These are phyloP conservation scores for Vanrija sp. DNA, from an alignment of 1,284 basidiomycete species.

Conservation along the genomic window DNA sequence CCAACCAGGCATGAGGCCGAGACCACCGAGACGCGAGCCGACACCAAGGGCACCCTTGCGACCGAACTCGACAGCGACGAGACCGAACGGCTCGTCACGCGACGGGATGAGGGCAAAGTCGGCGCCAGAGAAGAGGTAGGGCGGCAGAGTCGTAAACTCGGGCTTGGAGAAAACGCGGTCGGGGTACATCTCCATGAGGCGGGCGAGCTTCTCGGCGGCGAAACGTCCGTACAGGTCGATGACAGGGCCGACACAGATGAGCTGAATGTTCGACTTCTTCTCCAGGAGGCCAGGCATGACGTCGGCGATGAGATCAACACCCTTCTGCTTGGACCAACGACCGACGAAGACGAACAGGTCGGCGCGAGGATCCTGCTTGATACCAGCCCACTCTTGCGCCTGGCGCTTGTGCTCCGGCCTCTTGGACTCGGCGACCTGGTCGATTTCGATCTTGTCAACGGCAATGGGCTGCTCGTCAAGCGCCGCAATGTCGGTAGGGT, in stretches of 20 bases:
- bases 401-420: constrained; percentile 83
- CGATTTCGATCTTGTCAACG: constrained; percentile 70
- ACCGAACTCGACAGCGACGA: constrained; percentile 92
- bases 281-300: constrained; percentile 84
- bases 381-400: constrained; percentile 88
- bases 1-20: constrained; percentile 95
- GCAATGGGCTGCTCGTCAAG: constrained; percentile 72
- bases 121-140: constrained; percentile 86
- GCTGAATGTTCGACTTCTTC: constrained; percentile 76
- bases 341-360: constrained; percentile 92
- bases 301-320: constrained; percentile 89
- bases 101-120: constrained; percentile 92
- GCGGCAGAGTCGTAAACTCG: constrained; percentile 88
- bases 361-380: constrained; percentile 81
- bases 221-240: constrained; percentile 91
- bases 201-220: constrained; percentile 83
- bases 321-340: constrained; percentile 95
- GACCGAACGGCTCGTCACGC: constrained; percentile 89
- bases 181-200: constrained; percentile 89
- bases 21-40: constrained; percentile 82
- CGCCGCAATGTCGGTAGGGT: constrained; percentile 84
- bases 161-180: constrained; percentile 89
- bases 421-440: constrained; percentile 74
- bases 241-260: constrained; percentile 84
- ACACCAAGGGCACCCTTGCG: constrained; percentile 91